Percentiles rank a stretch among this genome's conserved stretches.
phyloP scores from a whole-genome alignment of 1,139 yeast species.

The Magnusiomyces tetraspermus region DNA sequence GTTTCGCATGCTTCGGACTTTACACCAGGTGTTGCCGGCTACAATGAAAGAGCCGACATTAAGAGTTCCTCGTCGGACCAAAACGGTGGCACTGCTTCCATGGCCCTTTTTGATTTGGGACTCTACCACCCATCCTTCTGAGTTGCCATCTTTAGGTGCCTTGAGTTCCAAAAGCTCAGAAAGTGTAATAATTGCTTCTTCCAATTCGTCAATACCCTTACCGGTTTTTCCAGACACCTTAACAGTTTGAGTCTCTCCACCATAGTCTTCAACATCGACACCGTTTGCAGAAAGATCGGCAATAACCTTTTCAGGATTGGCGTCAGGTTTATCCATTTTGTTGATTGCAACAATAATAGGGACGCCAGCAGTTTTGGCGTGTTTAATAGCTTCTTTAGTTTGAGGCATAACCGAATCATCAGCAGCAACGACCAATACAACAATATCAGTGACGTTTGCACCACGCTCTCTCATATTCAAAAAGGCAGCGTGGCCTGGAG shows the following conservation, averaged over 20 bases:
- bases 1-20: constrained; percentile 72
- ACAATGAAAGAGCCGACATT: constrained; percentile 62
- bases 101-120: constrained; percentile 73
- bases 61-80: constrained; percentile 71
- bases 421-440: constrained; percentile 90
- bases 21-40: constrained; percentile 81
- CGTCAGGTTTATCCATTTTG: constrained; percentile 77
- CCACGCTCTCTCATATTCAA: constrained; percentile 95
- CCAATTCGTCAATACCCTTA: constrained; percentile 75
- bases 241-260: constrained; percentile 91
- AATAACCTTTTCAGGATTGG: constrained; percentile 62
- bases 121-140: constrained; percentile 89
- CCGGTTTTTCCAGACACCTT: constrained; percentile 83
- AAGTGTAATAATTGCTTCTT: constrained; percentile 77
- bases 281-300: constrained; percentile 70
- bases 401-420: constrained; percentile 98
- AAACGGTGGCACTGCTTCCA: constrained; percentile 79
- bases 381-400: constrained; percentile 90
- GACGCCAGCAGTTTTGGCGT: constrained; percentile 75
- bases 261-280: constrained; percentile 82
- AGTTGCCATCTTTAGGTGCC: constrained; percentile 44
- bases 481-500: constrained; percentile 98
- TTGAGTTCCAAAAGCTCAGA: constrained; percentile 76
- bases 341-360: constrained; percentile 88
- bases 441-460: constrained; percentile 87